Percentiles rank a stretch among this genome's conserved stretches.
These are phyloP conservation scores for Raffaelea albimanens DNA, from an alignment of 2,329 filamentous ascomycete genomes.

Conservation along the genomic window DNA sequence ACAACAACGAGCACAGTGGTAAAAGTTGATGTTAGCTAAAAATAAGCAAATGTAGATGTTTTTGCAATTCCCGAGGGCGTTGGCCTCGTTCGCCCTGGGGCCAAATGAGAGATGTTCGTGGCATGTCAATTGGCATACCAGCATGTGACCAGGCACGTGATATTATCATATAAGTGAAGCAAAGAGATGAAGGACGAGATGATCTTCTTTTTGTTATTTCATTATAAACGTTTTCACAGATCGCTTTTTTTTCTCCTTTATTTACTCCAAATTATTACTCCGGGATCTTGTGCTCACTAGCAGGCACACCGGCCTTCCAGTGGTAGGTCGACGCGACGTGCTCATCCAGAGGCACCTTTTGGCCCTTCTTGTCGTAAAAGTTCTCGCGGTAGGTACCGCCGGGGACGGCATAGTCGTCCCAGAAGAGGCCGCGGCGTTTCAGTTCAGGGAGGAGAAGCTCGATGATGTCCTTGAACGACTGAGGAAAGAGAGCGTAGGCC, in stretches of 20 bases:
- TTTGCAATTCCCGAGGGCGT: too few species aligned
- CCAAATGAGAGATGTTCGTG: too few species aligned
- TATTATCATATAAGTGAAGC: too few species aligned
- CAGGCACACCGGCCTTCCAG: conserved; percentile 25
- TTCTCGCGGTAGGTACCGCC: conserved; percentile 6
- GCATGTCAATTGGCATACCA: too few species aligned
- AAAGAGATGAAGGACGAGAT: too few species aligned
- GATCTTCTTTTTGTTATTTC: too few species aligned
- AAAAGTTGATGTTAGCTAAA: too few species aligned
- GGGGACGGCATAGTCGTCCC: conserved; percentile 29
- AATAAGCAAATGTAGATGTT: too few species aligned
- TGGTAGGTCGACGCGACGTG: conserved; percentile 30
- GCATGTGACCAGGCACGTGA: too few species aligned
- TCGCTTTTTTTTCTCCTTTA: not conserved
- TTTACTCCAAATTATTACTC: conserved; percentile 7
- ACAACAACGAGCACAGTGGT: too few species aligned
- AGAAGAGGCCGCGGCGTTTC: conserved; percentile 45
- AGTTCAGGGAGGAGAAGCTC: conserved; percentile 56
- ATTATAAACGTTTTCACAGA: too few species aligned
- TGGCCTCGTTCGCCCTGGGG: too few species aligned
- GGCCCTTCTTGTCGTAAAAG: conserved; percentile 24
- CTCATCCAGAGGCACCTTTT: conserved; percentile 24
- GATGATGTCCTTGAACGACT: conserved; percentile 56
- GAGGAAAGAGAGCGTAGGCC: conserved; percentile 30
- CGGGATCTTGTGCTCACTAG: conserved; percentile 17